Evolutionary conservation across 2,329 filamentous ascomycete genomes (phyloP), one percentile per base, ranked within the genome.

Genomic region (Neopestalotiopsis rosae): DNA sequence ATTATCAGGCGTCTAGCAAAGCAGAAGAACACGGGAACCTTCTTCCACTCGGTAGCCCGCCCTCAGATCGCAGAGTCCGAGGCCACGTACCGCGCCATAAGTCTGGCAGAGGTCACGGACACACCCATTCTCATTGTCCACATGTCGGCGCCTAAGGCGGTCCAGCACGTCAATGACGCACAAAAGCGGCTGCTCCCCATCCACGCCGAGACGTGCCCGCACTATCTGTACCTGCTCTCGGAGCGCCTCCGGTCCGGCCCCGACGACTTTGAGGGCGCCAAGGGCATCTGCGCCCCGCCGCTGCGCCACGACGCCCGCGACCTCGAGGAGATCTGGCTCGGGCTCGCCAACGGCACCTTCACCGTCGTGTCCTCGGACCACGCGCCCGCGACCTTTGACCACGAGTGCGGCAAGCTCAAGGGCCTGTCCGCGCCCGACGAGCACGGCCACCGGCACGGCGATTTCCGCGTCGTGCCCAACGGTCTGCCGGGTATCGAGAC

Each of bases 171-270:
- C 66, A 81, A 84, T 30, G 76, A 80, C 20, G 87, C 87, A 0
- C 86, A 89, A 73, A 83, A 82, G 9, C 74, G 81, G 3, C 81
- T 84, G 0, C 78, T 88, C 10, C 86, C 87, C 0, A 81, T 89
- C 28, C 85, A 87, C 70, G 87, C 85, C 1, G 87, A 89, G 75
- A 89, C 87, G 1, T 89, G 87, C 73, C 87, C 87, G 3, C 87
- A 89, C 68, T 89, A 89, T 71, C 80, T 89, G 17, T 86, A 87
- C 71, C 79, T 89, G n/a, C 85, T 85, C 1, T 81, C 83, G n/a
- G 79, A 81, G 7, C 71, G 73, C n/a, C 72, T 77, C n/a, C 71
- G 74, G 9, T 73, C 74, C 38, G 73, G 72, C 20, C 68, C 69
- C 5, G 75, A 79, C 67, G 70, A 74, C 24, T 85, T 86, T 70